phyloP scores from a whole-genome alignment of 805 yeast genomes.

The Gaillardinia entomophila region DNA sequence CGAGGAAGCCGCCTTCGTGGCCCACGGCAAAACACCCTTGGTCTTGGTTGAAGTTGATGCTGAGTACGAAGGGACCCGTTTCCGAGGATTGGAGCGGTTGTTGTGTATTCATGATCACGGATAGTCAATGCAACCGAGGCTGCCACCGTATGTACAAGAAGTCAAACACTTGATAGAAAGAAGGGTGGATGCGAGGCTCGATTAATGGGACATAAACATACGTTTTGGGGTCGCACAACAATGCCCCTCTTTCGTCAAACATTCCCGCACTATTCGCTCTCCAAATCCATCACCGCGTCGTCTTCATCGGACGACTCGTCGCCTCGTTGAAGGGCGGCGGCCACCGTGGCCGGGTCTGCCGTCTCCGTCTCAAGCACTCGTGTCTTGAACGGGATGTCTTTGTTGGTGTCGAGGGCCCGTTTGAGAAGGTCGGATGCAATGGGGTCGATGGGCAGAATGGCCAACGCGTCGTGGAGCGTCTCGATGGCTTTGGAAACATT shows the following conservation, averaged over 20 bases:
- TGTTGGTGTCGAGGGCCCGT: slow-evolving; percentile 68
- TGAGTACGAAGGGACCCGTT: slow-evolving; percentile 35
- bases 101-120: slow-evolving; percentile 12
- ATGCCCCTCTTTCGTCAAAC: too few relatives aligned
- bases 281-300: neutral
- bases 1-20: slow-evolving; percentile 74
- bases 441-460: slow-evolving; percentile 73
- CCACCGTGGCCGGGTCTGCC: neutral
- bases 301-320: neutral
- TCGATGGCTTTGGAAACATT: slow-evolving; percentile 64
- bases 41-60: slow-evolving; percentile 80
- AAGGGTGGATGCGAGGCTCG: neutral
- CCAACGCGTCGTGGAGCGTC: slow-evolving; percentile 72
- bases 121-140: neutral
- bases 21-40: slow-evolving; percentile 85
- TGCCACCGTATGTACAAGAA: neutral
- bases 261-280: too few relatives aligned
- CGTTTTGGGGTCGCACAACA: too few relatives aligned
- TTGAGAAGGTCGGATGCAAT: slow-evolving; percentile 76
- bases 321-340: neutral
- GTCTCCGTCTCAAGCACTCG: too few relatives aligned
- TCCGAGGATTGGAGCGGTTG: slow-evolving; percentile 5
- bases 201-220: too few relatives aligned
- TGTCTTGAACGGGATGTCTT: slow-evolving; percentile 4
- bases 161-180: neutral